A percentile compares a stretch with the other conserved stretches of the same genome.
Conservation (phyloP, 352 stramenopile species). For the Phytophthora brassicae region DNA sequence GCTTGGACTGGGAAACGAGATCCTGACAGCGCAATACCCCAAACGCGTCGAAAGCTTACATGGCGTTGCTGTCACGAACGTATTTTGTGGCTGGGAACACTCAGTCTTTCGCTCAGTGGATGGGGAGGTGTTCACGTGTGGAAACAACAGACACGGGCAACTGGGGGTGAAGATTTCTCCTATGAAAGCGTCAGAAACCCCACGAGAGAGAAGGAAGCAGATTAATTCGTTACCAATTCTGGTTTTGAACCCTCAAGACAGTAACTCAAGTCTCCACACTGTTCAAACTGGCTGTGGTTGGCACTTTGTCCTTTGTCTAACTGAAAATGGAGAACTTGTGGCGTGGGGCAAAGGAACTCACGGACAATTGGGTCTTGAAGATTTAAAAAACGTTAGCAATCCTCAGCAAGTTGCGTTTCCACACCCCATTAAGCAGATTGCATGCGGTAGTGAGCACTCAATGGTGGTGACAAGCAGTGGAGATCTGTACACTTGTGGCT, state of each 20-base stretch:
- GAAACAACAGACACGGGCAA: constrained; percentile 80
- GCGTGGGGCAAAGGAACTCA: constrained; percentile 81
- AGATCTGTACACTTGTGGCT: constrained; percentile 77
- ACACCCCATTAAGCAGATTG: constrained; percentile 40
- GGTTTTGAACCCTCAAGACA: constrained; percentile 22
- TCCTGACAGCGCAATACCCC: constrained; percentile 30
- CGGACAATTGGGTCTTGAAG: constrained; percentile 57
- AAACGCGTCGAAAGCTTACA: constrained; percentile 30
- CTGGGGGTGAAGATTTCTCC: constrained; percentile 35
- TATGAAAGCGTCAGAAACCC: background rate
- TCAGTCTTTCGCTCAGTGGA: constrained; percentile 51
- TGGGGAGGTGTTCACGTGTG: constrained; percentile 56
- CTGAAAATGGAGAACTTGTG: constrained; percentile 31
- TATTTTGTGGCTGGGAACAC: constrained; percentile 83
- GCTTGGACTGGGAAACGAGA: constrained; percentile 50
- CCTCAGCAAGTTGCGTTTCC: constrained; percentile 34
- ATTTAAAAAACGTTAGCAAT: constrained; percentile 22
- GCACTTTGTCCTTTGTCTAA: constrained; percentile 75
- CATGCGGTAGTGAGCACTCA: constrained; percentile 76
- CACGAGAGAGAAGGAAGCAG: constrained; percentile 19
- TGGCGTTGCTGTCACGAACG: constrained; percentile 19
- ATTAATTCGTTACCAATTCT: constrained; percentile 28
- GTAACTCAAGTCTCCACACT: constrained; percentile 17
- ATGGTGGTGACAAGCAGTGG: constrained; percentile 55
- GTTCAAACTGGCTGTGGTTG: constrained; percentile 63